These are phyloP conservation scores for Jimgerdemannia flammicorona DNA, from an alignment of 192 early-diverging fungal genomes.

Conservation along the genomic window DNA sequence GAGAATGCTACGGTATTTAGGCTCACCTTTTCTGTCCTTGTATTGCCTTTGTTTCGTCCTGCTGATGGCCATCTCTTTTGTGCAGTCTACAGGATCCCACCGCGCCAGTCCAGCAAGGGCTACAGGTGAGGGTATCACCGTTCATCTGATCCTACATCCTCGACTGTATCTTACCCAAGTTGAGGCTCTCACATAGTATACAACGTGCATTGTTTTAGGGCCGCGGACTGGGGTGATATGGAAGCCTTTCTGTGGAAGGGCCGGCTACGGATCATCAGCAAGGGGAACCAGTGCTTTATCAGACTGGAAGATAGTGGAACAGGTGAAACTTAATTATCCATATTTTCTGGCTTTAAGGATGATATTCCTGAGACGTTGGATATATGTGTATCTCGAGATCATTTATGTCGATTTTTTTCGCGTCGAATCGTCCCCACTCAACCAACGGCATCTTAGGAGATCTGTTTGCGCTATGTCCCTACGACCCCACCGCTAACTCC, in stretches of 20 bases:
- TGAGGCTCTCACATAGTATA: not conserved
- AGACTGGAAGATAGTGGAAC: conserved; percentile 66
- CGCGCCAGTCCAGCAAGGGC: conserved; percentile 59
- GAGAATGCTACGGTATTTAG: conserved; percentile 66
- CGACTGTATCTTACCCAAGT: not conserved
- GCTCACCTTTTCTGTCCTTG: not conserved
- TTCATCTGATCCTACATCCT: not conserved
- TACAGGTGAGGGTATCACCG: conserved; percentile 43
- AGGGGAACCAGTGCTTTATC: conserved; percentile 64
- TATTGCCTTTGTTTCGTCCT: not conserved
- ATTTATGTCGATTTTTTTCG: not conserved
- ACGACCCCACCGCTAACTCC: conserved; percentile 60
- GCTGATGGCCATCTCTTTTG: not conserved
- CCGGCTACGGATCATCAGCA: conserved; percentile 65
- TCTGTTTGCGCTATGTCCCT: conserved; percentile 75
- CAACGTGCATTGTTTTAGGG: conserved; percentile 33
- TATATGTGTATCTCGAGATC: not conserved
- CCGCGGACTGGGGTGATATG: conserved; percentile 78
- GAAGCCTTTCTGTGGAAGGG: conserved; percentile 76
- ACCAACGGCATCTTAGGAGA: conserved; percentile 49
- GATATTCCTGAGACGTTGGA: no score
- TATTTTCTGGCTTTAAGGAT: no score
- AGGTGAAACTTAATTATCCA: conserved; percentile 28
- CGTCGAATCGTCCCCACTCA: not conserved
- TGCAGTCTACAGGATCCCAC: conserved; percentile 66